Percentiles rank a stretch among this genome's conserved stretches.
These are phyloP conservation scores for Colletotrichum magnum DNA, from an alignment of 2,329 filamentous ascomycete genomes.

Conservation along the genomic window DNA sequence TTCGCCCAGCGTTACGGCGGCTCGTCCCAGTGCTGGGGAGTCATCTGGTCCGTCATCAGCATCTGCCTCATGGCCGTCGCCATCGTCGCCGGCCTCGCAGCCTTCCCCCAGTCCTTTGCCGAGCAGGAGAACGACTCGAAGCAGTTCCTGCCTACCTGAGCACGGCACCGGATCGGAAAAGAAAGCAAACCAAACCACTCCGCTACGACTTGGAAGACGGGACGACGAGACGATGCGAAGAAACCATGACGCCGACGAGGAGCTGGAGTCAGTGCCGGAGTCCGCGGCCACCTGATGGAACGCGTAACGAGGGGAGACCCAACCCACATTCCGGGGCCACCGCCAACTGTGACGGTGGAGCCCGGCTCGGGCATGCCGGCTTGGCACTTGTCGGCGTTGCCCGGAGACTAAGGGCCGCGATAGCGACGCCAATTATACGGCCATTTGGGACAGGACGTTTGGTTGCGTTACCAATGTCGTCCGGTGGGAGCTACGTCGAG, in stretches of 20 bases:
- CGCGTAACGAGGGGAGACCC: no score
- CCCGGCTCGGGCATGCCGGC: background rate
- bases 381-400: background rate
- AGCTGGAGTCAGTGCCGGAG: no score
- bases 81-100: conserved; percentile 83
- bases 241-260: no score
- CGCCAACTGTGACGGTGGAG: background rate
- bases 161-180: conserved; percentile 1
- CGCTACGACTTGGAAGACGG: background rate
- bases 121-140: conserved; percentile 79
- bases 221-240: background rate
- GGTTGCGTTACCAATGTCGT: no score
- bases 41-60: conserved; percentile 83
- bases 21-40: conserved; percentile 85
- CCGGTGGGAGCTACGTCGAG: no score
- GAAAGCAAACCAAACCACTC: background rate
- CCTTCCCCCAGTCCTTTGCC: conserved; percentile 78
- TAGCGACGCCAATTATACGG: background rate
- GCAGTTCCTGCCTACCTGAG: conserved; percentile 71
- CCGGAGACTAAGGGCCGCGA: no score
- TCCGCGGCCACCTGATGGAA: no score
- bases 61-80: conserved; percentile 79
- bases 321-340: background rate
- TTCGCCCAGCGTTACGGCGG: conserved; percentile 85
- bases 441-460: no score